Evolutionary conservation across 805 yeast genomes (phyloP).

Genomic region (Candida glaebosa): DNA sequence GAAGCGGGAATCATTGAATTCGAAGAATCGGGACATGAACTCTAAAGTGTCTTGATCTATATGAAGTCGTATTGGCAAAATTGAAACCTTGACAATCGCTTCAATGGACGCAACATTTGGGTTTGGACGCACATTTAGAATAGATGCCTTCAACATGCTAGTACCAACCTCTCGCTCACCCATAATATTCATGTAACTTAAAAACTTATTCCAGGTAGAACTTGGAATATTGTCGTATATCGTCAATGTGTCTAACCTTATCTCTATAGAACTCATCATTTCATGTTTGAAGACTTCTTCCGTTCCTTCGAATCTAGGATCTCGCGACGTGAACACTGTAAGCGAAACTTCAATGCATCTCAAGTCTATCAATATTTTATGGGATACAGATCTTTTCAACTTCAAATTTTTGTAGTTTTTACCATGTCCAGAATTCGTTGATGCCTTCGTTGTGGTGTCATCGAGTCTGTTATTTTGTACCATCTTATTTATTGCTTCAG

Average conservation of each 20-base stretch:
- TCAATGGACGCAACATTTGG: slow-evolving; percentile 67
- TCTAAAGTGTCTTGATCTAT: slow-evolving; percentile 94
- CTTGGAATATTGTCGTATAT: slow-evolving; percentile 76
- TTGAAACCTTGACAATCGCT: slow-evolving; percentile 45
- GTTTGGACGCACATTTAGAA: slow-evolving; percentile 65
- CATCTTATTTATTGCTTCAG: slow-evolving; percentile 50
- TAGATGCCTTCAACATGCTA: slow-evolving; percentile 52
- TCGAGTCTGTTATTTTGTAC: slow-evolving; percentile 19
- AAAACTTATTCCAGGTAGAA: slow-evolving; percentile 87
- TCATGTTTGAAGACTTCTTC: slow-evolving; percentile 36
- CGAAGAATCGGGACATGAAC: slow-evolving; percentile 74
- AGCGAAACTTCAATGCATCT: slow-evolving; percentile 50
- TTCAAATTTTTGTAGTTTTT: slow-evolving; percentile 44
- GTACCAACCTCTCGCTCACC: slow-evolving; percentile 71
- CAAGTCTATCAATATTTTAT: slow-evolving; percentile 57
- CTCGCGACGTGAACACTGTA: slow-evolving; percentile 43
- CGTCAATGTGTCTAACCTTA: slow-evolving; percentile 53
- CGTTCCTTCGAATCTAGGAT: slow-evolving; percentile 38
- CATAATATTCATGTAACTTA: slow-evolving; percentile 62
- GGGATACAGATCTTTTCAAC: slow-evolving; percentile 60
- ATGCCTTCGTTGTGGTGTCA: slow-evolving; percentile 10
- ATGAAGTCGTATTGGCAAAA: slow-evolving; percentile 76
- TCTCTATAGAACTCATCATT: slow-evolving; percentile 44
- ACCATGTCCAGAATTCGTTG: slow-evolving; percentile 26
- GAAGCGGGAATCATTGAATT: slow-evolving; percentile 71